Base-by-base conservation (phyloP, 192 early-diverging fungal species). In the Entomortierella beljakovae region DNA sequence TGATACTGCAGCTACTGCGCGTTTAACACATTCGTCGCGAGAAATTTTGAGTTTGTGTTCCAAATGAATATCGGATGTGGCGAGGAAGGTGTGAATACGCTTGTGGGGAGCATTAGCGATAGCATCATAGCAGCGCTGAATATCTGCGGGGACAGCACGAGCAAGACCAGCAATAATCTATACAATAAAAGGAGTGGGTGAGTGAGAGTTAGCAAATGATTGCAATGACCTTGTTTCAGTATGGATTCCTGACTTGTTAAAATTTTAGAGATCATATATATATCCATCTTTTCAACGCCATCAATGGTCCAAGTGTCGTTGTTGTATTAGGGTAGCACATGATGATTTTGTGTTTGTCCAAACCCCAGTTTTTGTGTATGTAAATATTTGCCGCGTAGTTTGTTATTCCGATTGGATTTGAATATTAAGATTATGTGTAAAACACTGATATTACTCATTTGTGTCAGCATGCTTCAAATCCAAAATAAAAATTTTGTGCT, bases 41-140 rank as follows among this genome's bases (percentile, higher is more conserved):
- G 80, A 70, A 66, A 99, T 97, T 71, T 95, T 94, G 48, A 99
- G 90, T 85, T 99, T 99, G 88, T 93, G 85, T 80, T 98, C 81
- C 31, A 99, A 89, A 69, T 99, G 97, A 59, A 99, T 95, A 68
- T 99, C 97, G 13, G 96, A 97, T 2, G 97, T 98, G 32, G 97
- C 97, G 52, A 99, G 88, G 83, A 99, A 97, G 23, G 92, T 90
- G 87, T 99, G 97, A 68, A 99, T 97, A 28, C 97, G 88, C 66
- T 94, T 92, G 13, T 82, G 81, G 40, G 97, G 97, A 4, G 97
- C 96, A 23, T 90, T 88, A 49, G 85, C 85, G 70, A 99, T 88
- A 9, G 97, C 97, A 22, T 99, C 97, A 68, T 88, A 93, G 25
- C 94, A 94, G 13, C 94, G 91, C 70, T 91, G 86, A 65, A 99